Evolutionary conservation across 345 rosid genomes (phyloP), one percentile per base, ranked within the genome.

Genomic region (Acer negundo): DNA sequence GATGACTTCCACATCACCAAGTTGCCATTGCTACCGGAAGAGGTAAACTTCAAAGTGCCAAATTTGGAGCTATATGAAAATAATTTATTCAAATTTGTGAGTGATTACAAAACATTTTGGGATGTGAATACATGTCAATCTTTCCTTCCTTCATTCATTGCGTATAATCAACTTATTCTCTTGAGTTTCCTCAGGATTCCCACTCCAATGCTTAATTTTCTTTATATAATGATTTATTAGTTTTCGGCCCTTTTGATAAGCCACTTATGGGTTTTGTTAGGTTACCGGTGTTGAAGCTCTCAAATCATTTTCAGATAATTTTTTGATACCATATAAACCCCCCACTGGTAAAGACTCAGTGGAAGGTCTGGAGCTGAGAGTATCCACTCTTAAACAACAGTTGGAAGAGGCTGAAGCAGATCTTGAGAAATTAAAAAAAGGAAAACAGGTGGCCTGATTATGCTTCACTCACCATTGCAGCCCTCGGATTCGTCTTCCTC

Each of bases 1-100:
- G 99, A 97, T 81, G 99, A 97, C 84, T 97, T 97, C 80, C 85
- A 97, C 80, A 94, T 97, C 86, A 91, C 97, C 70, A 97, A 97
- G 86, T 89, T 97, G 56, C 99, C 98, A 56, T 80, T 97, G 89
- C 88, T 97, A 72, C 98, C 98, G 17, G 92, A 90, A 80, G 99
- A 97, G 99, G 99, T 94, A 81, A 83, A 76, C 67, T 72, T 0
- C 7, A 70, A 40, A 35, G 24, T 73, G 61, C 44, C 61, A 38
- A 44, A 62, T 19, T 13, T 35, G 26, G 26, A 31, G 47, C 28
- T 31, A 17, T 31, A 16, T 28, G 17, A 10, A 53, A 55, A 55
- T 55, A 53, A 11, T 28, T 35, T 35, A 35, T 35, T 59, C 58
- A 51, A 73, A 70, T 56, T 49, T 55, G 11, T 59, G 53, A 42